phyloP scores from a whole-genome alignment of 208 protist genomes.

The Crithidia acanthocephali region DNA sequence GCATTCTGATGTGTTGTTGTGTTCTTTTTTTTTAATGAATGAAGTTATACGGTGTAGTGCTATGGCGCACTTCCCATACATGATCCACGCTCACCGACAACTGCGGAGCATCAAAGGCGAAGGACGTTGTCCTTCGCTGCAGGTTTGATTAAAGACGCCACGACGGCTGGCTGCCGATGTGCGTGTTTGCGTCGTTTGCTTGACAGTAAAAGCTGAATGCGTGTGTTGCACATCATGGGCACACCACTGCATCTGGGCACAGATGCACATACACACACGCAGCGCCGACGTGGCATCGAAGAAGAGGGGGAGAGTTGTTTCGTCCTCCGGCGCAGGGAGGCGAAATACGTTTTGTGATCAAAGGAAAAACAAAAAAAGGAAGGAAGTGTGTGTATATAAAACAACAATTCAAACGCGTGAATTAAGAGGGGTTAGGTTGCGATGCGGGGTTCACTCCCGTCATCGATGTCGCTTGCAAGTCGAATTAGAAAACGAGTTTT shows the following conservation, averaged over 20 bases:
- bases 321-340: constrained; percentile 16
- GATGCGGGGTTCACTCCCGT: not conserved
- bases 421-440: not conserved
- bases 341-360: not conserved
- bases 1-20: no score
- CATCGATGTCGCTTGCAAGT: constrained; percentile 14
- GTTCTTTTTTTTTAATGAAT: no score
- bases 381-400: constrained; percentile 1
- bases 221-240: no score
- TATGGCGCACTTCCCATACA: no score
- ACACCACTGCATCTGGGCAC: not conserved
- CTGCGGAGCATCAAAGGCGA: not conserved
- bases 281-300: not conserved
- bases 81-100: no score
- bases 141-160: not conserved
- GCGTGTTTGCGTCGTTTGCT: not conserved
- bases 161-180: not conserved
- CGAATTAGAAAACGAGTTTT: not conserved
- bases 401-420: not conserved
- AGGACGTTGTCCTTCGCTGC: constrained; percentile 10
- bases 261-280: not conserved
- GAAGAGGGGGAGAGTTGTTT: not conserved
- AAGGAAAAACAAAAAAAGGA: constrained; percentile 19
- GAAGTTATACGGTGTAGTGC: no score
- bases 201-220: no score